phyloP scores from a whole-genome alignment of 768 basidiomycete genomes.

The Rhizopogon vulgaris region DNA sequence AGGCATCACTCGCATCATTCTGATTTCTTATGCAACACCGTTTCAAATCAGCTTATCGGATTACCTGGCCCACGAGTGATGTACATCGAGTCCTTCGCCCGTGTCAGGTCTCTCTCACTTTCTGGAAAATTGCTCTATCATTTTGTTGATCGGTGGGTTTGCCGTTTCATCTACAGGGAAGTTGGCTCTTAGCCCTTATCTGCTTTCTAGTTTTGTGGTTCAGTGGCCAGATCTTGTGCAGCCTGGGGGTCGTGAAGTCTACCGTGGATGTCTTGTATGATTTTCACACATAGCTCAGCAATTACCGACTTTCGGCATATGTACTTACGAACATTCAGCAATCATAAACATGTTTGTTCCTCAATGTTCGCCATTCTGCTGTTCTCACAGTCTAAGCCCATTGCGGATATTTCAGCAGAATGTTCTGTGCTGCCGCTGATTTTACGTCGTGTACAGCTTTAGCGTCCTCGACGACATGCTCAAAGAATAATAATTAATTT shows the following conservation, averaged over 20 bases:
- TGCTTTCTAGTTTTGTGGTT: constrained; percentile 63
- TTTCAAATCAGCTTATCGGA: constrained; percentile 58
- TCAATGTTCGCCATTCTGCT: background rate
- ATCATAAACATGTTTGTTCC: too few relatives aligned
- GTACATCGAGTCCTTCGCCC: constrained; percentile 93
- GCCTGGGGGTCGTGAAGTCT: constrained; percentile 40
- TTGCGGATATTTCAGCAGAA: too few relatives aligned
- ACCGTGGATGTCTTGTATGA: constrained; percentile 63
- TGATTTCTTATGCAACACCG: constrained; percentile 6
- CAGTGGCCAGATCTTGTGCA: constrained; percentile 74
- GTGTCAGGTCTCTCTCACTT: constrained; percentile 73
- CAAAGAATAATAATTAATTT: background rate
- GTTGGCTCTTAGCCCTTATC: constrained; percentile 7
- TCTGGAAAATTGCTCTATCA: constrained; percentile 77
- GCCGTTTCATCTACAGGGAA: constrained; percentile 63
- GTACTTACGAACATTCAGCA: too few relatives aligned
- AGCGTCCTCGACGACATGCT: background rate
- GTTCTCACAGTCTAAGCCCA: background rate
- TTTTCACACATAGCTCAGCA: background rate
- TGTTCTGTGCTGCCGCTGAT: background rate
- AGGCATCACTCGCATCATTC: background rate
- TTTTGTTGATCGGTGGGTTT: constrained; percentile 71
- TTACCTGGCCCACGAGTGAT: constrained; percentile 65
- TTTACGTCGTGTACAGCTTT: background rate
- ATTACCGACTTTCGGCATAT: too few relatives aligned